phyloP scores from a whole-genome alignment of 176 grass and related monocot genomes.

The Microstegium vimineum region DNA sequence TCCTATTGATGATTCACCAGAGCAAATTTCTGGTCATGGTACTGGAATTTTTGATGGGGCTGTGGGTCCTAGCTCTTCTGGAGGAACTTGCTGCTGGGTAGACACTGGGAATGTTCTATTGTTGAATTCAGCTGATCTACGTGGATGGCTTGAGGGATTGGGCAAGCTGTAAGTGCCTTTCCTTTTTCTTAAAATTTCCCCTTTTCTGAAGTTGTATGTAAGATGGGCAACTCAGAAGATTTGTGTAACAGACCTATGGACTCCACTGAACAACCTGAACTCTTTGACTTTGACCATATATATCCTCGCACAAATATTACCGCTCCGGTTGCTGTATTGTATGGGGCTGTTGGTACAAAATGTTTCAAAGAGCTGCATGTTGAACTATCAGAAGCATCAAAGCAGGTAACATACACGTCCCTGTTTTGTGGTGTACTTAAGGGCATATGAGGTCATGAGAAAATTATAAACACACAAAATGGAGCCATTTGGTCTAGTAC shows the following conservation, averaged over 20 bases:
- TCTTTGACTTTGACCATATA: slow-evolving; percentile 95
- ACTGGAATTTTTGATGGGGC: slow-evolving; percentile 21
- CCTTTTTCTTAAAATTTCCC: background rate
- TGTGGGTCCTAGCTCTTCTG: slow-evolving; percentile 30
- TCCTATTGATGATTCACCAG: slow-evolving; percentile 32
- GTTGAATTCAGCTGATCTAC: slow-evolving; percentile 59
- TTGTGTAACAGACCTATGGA: slow-evolving; percentile 52
- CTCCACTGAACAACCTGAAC: slow-evolving; percentile 57
- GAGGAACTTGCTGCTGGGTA: slow-evolving; percentile 87
- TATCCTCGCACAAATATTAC: slow-evolving; percentile 58
- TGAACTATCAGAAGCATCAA: slow-evolving; percentile 70
- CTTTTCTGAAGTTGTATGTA: slow-evolving; percentile 27
- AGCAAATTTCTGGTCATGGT: slow-evolving; percentile 39
- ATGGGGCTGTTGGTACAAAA: slow-evolving; percentile 92
- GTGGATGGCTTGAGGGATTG: slow-evolving; percentile 61
- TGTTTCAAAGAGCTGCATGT: slow-evolving; percentile 89
- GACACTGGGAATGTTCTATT: slow-evolving; percentile 68
- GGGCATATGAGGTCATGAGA: background rate
- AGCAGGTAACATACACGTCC: slow-evolving; percentile 51
- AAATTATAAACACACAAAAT: slow-evolving; percentile 19
- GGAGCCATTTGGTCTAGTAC: background rate
- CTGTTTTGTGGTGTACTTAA: background rate
- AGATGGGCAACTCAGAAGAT: slow-evolving; percentile 18
- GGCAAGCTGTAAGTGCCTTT: slow-evolving; percentile 48
- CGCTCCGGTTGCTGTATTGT: slow-evolving; percentile 69